Percentiles rank a stretch among this genome's conserved stretches.
Evolutionary conservation across 805 yeast genomes (phyloP).

Genomic region (Zygosaccharomyces rouxii): DNA sequence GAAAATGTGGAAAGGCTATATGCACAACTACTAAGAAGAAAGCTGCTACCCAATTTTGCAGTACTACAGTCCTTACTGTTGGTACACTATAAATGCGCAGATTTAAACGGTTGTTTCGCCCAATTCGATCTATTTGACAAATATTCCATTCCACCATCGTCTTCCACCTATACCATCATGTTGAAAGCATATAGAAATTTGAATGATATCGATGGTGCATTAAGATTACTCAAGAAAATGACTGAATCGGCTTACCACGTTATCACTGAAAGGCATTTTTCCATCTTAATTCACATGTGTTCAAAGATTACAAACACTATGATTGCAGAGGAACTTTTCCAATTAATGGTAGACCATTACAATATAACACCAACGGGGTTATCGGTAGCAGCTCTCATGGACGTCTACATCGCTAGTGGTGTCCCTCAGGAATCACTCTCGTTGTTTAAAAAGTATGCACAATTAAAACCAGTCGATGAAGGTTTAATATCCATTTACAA

Average conservation of each 20-base stretch:
- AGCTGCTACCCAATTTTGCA: constrained; percentile 42
- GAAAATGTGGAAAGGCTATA: constrained; percentile 48
- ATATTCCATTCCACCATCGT: constrained; percentile 27
- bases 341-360: constrained; percentile 30
- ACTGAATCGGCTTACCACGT: constrained; percentile 17
- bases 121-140: constrained; percentile 31
- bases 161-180: constrained; percentile 28
- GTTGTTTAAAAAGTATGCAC: constrained; percentile 21
- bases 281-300: constrained; percentile 27
- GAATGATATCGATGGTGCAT: constrained; percentile 30
- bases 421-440: constrained; percentile 20
- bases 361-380: constrained; percentile 27
- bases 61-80: constrained; percentile 29
- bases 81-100: constrained; percentile 25
- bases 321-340: constrained; percentile 32
- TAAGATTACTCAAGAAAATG: constrained; percentile 30
- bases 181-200: constrained; percentile 26
- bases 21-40: constrained; percentile 42
- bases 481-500: constrained; percentile 19
- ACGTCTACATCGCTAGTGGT: constrained; percentile 25
- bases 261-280: constrained; percentile 28
- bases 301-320: constrained; percentile 24
- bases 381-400: constrained; percentile 27
- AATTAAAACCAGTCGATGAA: constrained; percentile 1
- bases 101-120: constrained; percentile 24